phyloP scores from a whole-genome alignment of 2,329 filamentous ascomycete species.

The Aspergillus sp. region DNA sequence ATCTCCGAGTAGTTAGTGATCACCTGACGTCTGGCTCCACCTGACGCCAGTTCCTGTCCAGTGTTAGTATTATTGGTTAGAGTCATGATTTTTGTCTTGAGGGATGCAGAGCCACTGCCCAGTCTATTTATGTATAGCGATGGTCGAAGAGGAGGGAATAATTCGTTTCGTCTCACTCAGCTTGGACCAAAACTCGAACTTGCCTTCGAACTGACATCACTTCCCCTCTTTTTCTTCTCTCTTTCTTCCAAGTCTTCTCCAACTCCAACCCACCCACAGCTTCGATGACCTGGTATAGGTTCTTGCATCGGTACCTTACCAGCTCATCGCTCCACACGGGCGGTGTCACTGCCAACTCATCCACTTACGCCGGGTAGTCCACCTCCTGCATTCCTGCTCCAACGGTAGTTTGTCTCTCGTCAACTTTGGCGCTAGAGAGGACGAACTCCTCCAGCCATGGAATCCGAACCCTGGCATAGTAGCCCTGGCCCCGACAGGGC shows the following conservation, averaged over 20 bases:
- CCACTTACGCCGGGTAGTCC: neutral
- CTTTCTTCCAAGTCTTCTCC: constrained; percentile 1
- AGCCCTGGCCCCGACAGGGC: constrained; percentile 18
- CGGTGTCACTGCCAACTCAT: constrained; percentile 31
- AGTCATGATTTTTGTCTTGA: constrained; percentile 3
- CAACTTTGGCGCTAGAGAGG: neutral
- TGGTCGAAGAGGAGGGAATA: neutral
- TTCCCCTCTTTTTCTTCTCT: constrained; percentile 11
- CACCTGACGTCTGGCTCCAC: too few species aligned
- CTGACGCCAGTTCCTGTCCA: neutral
- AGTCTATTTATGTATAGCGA: neutral
- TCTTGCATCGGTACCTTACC: constrained; percentile 11
- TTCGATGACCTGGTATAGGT: constrained; percentile 26
- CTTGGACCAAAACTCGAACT: neutral
- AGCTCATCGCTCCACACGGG: constrained; percentile 31
- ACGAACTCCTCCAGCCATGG: constrained; percentile 26
- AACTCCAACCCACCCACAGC: neutral
- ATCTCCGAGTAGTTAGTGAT: too few species aligned
- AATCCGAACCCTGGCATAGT: constrained; percentile 35
- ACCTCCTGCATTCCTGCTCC: constrained; percentile 10
- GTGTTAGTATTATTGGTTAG: constrained; percentile 5
- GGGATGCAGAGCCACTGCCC: neutral
- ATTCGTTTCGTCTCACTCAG: neutral
- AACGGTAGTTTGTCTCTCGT: neutral
- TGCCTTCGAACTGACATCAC: neutral